Percentiles rank a stretch among this genome's conserved stretches.
These are phyloP conservation scores for Erysimum cheiranthoides DNA, from an alignment of 345 rosid genomes.

Conservation along the genomic window DNA sequence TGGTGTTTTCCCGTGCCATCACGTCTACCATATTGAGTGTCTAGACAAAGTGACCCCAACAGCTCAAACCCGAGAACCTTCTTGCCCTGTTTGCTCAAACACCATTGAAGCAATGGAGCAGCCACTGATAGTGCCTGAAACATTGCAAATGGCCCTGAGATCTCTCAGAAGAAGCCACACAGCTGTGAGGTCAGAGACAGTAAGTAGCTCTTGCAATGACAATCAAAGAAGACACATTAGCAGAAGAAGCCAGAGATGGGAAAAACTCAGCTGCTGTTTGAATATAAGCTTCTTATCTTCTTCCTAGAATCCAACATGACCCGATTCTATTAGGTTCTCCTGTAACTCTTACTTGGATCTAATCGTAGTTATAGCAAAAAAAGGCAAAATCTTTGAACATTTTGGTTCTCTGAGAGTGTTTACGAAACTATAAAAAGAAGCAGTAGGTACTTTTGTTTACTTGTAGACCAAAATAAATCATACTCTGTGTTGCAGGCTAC, in stretches of 20 bases:
- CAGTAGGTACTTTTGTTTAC: background rate
- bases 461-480: background rate
- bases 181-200: slow-evolving; percentile 53
- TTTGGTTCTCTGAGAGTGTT: background rate
- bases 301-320: slow-evolving; percentile 50
- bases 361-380: slow-evolving; percentile 8
- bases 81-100: slow-evolving; percentile 72
- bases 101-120: slow-evolving; percentile 54
- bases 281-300: slow-evolving; percentile 55
- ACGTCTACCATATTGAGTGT: slow-evolving; percentile 90
- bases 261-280: slow-evolving; percentile 50
- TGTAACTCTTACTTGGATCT: slow-evolving; percentile 2
- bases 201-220: slow-evolving; percentile 32
- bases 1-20: slow-evolving; percentile 83
- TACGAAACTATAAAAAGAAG: background rate
- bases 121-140: slow-evolving; percentile 58
- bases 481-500: background rate
- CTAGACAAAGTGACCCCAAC: slow-evolving; percentile 81
- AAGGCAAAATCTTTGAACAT: background rate
- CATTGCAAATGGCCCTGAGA: slow-evolving; percentile 70
- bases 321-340: slow-evolving; percentile 1
- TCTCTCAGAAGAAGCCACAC: slow-evolving; percentile 65
- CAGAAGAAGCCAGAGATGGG: slow-evolving; percentile 55
- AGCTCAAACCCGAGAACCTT: slow-evolving; percentile 71
- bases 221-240: slow-evolving; percentile 46